Conservation (phyloP, 352 stramenopile species). For the Phytophthora lateralis region DNA sequence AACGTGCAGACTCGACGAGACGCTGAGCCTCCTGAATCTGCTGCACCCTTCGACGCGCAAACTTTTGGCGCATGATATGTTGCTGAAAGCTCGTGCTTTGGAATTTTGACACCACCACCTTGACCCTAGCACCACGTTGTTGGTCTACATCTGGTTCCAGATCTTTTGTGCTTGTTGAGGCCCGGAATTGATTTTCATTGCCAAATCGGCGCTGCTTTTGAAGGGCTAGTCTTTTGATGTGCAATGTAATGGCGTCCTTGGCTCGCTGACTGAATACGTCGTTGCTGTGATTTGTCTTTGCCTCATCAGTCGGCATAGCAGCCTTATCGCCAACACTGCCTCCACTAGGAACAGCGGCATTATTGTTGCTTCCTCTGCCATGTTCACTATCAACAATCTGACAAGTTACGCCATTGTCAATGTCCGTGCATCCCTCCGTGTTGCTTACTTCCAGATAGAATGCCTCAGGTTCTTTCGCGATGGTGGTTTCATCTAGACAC, state of each 20-base stretch:
- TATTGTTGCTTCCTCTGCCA: not conserved
- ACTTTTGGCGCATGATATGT: slow-evolving; percentile 61
- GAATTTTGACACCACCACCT: slow-evolving; percentile 46
- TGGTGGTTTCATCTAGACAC: slow-evolving; percentile 4
- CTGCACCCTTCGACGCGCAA: slow-evolving; percentile 33
- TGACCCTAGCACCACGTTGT: not conserved
- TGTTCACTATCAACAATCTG: not conserved
- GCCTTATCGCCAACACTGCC: not conserved
- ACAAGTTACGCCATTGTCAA: not conserved
- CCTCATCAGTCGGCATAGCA: not conserved
- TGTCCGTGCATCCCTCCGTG: not conserved
- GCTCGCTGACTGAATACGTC: slow-evolving; percentile 22
- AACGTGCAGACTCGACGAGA: slow-evolving; percentile 33
- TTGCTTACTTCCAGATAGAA: not conserved
- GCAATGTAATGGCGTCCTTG: slow-evolving; percentile 23
- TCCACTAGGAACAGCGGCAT: not conserved
- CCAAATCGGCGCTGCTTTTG: slow-evolving; percentile 8
- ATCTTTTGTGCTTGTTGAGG: slow-evolving; percentile 1
- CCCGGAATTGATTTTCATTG: not conserved
- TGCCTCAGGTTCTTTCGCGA: not conserved
- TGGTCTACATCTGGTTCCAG: not conserved
- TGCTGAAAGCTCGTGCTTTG: slow-evolving; percentile 60
- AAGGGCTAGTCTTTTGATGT: slow-evolving; percentile 20
- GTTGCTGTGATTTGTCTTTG: not conserved
- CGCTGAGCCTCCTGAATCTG: slow-evolving; percentile 30